A percentile compares a stretch with the other conserved stretches of the same genome.
These are phyloP conservation scores for Emergomyces orientalis DNA, from an alignment of 2,329 filamentous ascomycete genomes.

Conservation along the genomic window DNA sequence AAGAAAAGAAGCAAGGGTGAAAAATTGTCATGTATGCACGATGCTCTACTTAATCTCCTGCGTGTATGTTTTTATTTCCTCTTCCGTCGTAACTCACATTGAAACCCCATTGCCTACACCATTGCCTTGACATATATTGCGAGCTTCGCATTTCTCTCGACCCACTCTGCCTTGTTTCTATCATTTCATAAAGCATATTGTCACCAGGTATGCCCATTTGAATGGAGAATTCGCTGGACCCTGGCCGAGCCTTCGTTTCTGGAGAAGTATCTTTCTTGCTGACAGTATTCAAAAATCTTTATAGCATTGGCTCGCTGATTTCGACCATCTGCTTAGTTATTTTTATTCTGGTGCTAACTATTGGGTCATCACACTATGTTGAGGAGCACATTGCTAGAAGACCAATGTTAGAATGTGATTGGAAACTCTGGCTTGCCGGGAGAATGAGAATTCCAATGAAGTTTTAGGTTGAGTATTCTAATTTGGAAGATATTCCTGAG, in stretches of 20 bases:
- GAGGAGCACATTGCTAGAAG: background rate
- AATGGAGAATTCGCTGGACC: background rate
- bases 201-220: background rate
- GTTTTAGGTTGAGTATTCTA: background rate
- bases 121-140: too few relatives aligned
- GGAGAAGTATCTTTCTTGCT: too few relatives aligned
- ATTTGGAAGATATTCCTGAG: background rate
- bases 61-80: background rate
- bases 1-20: background rate
- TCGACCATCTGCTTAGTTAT: background rate
- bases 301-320: background rate
- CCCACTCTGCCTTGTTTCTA: background rate
- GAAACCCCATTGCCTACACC: background rate
- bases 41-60: background rate
- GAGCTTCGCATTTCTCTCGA: background rate
- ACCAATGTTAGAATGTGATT: background rate
- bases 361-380: background rate
- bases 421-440: background rate
- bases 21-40: background rate
- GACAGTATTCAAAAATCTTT: too few relatives aligned
- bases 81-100: background rate
- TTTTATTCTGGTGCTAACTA: background rate
- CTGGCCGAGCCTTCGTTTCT: background rate
- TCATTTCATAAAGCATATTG: background rate
- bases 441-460: background rate